Evolutionary conservation across 352 stramenopile genomes (phyloP).

Genomic region (Phytophthora crassamura): DNA sequence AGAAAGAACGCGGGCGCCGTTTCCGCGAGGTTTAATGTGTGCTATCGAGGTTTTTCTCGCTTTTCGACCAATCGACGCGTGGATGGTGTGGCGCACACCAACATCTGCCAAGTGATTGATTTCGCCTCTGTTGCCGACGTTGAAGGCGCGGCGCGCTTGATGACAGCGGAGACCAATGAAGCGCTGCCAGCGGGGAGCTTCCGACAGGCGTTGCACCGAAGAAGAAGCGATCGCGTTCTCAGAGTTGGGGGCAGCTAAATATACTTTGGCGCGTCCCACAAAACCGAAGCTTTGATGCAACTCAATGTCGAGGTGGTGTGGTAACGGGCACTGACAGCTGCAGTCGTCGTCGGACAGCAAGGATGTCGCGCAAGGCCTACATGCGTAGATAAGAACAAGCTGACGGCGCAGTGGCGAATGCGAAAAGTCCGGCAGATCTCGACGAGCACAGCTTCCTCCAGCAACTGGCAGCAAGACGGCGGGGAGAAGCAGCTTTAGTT

Average conservation of each 20-base stretch:
- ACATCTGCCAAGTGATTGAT: too few species aligned
- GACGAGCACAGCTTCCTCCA: background rate
- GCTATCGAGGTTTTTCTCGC: constrained; percentile 1
- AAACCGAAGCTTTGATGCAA: too few species aligned
- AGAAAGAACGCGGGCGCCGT: constrained; percentile 22
- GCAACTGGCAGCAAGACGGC: background rate
- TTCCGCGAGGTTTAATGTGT: constrained; percentile 21
- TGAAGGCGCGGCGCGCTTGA: background rate
- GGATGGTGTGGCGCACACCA: constrained; percentile 19
- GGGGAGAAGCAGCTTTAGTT: background rate
- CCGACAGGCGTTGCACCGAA: background rate
- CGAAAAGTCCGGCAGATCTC: background rate
- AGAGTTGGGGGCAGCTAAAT: too few species aligned
- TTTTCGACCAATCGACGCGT: constrained; percentile 34
- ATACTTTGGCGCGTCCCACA: too few species aligned
- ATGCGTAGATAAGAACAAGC: too few species aligned
- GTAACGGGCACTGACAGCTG: too few species aligned
- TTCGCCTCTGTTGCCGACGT: constrained; percentile 2
- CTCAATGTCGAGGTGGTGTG: too few species aligned
- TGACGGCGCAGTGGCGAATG: background rate
- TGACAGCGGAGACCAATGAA: too few species aligned
- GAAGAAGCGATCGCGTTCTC: too few species aligned
- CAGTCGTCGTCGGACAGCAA: too few species aligned
- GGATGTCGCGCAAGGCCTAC: too few species aligned
- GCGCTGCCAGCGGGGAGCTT: too few species aligned